Evolutionary conservation across 2,329 filamentous ascomycete species (phyloP).

Genomic region (Paecilomyces sp.): DNA sequence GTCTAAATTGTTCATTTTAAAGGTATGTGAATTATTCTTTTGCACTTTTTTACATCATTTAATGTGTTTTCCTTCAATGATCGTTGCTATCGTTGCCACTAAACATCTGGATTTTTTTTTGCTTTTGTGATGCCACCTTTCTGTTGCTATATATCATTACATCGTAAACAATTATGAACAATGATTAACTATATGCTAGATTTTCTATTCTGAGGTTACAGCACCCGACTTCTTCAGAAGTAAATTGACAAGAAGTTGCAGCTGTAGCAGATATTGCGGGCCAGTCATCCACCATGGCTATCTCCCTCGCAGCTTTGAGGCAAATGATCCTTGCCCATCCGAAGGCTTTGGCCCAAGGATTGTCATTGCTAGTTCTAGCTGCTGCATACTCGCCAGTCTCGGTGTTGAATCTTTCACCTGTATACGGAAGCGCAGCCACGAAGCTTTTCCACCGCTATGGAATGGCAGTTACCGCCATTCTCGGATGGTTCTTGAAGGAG

Average conservation of each 20-base stretch:
- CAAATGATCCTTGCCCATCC: neutral
- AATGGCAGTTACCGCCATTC: conserved; percentile 59
- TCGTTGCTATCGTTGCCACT: neutral
- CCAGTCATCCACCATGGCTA: neutral
- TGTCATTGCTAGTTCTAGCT: conserved; percentile 29
- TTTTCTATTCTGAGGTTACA: neutral
- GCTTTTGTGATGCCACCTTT: neutral
- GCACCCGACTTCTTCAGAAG: neutral
- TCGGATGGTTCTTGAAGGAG: conserved; percentile 65
- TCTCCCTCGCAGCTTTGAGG: neutral
- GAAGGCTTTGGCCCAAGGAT: conserved; percentile 18
- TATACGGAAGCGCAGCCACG: conserved; percentile 79
- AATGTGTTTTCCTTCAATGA: neutral
- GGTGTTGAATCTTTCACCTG: conserved; percentile 70
- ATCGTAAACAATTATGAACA: neutral
- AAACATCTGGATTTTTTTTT: neutral
- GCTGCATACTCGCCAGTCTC: conserved; percentile 36
- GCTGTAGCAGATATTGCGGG: neutral
- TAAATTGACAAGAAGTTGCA: neutral
- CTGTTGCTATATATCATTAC: neutral
- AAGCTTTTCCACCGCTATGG: conserved; percentile 63
- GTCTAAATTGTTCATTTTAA: neutral
- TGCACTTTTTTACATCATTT: neutral
- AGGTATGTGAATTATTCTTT: neutral
- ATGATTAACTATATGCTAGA: neutral